These are phyloP conservation scores for Telfairia occidentalis DNA, from an alignment of 331 rosid species.

Conservation along the genomic window DNA sequence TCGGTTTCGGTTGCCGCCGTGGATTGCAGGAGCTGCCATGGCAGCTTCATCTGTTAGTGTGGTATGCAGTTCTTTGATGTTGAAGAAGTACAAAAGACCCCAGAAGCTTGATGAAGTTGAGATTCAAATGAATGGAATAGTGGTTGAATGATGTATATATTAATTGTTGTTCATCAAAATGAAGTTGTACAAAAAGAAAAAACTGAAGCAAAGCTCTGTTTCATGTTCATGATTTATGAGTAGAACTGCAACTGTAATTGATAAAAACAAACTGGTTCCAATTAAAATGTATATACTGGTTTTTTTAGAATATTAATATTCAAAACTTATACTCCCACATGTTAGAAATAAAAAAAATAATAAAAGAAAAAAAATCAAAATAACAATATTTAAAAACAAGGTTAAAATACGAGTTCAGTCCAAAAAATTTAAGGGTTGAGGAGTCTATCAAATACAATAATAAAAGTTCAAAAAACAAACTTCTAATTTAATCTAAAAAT, in stretches of 20 bases:
- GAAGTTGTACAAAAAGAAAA: not conserved
- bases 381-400: too few species aligned
- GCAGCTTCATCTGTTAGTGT: conserved; percentile 92
- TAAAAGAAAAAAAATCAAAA: too few species aligned
- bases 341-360: too few species aligned
- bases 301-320: too few species aligned
- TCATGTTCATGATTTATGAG: not conserved
- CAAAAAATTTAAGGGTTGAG: too few species aligned
- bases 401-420: too few species aligned
- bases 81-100: conserved; percentile 72
- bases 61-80: conserved; percentile 74
- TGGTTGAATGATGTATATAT: not conserved
- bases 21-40: conserved; percentile 98
- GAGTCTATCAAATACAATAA: too few species aligned
- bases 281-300: not conserved
- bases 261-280: not conserved
- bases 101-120: conserved; percentile 31
- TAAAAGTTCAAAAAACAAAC: too few species aligned
- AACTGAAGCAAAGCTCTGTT: not conserved
- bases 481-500: too few species aligned
- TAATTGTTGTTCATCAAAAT: not conserved
- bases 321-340: too few species aligned
- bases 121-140: conserved; percentile 12
- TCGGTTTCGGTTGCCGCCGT: conserved; percentile 67
- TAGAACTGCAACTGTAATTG: not conserved